These are phyloP conservation scores for Tolypocladium cylindrosporum DNA, from an alignment of 2,329 filamentous ascomycete species.

Conservation along the genomic window DNA sequence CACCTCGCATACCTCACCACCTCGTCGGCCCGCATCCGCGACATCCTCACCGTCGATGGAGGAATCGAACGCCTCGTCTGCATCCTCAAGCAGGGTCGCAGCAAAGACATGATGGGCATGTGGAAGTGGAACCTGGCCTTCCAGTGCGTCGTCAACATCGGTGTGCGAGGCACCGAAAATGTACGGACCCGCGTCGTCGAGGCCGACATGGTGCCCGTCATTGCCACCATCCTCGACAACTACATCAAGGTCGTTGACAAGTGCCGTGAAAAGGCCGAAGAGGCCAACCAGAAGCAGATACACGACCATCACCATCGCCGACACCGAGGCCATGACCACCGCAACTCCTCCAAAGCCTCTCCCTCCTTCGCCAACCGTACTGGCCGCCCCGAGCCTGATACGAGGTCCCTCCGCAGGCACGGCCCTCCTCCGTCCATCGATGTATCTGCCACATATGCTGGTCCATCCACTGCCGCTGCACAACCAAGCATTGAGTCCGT, in stretches of 20 bases:
- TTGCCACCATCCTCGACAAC: constrained; percentile 95
- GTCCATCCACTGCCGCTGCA: constrained; percentile 22
- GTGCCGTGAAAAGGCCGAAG: constrained; percentile 76
- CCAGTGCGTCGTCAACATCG: constrained; percentile 98
- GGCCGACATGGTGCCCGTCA: constrained; percentile 97
- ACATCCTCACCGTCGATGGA: constrained; percentile 97
- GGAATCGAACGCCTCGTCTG: constrained; percentile 93
- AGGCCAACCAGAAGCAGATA: constrained; percentile 63
- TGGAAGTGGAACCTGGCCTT: constrained; percentile 99
- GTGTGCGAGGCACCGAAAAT: constrained; percentile 86
- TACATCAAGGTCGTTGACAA: constrained; percentile 96
- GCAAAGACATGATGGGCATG: constrained; percentile 99
- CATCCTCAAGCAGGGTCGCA: constrained; percentile 94
- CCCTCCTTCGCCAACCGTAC: constrained; percentile 44
- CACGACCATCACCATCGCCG: constrained; percentile 38
- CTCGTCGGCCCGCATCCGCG: constrained; percentile 90
- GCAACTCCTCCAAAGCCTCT: constrained; percentile 34
- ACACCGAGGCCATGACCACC: constrained; percentile 40
- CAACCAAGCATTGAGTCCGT: constrained; percentile 14
- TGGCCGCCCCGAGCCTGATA: constrained; percentile 44
- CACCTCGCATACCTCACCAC: constrained; percentile 97
- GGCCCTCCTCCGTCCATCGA: constrained; percentile 66
- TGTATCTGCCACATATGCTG: constrained; percentile 33
- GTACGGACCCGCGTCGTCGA: constrained; percentile 94
- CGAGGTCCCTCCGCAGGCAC: constrained; percentile 61